Evolutionary conservation across 768 basidiomycete genomes (phyloP), one percentile per base, ranked within the genome.

Genomic region (Panaeolus cyanescens): DNA sequence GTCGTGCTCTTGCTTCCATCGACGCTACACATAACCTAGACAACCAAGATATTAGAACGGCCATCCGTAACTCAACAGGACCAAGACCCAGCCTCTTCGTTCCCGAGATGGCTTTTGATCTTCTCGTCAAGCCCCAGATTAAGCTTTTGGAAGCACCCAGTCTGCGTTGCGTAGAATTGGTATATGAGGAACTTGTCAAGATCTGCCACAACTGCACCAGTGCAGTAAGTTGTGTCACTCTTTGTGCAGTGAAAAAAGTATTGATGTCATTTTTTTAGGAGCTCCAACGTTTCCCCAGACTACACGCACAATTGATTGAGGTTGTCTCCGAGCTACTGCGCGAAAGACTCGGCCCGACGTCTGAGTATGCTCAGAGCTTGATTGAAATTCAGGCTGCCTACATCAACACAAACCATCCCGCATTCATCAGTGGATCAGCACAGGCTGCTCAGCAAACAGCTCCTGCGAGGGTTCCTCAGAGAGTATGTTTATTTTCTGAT

Each of bases 181-280:
- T 99, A 7, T 99, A 99, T 72, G 97, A 99, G 74, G 97, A 99
- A 75, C 79, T 99, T 58, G 98, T 99, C 65, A 99, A 99, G 81
- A 96, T 99, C 50, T 99, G 97, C 75, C 97, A 99, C 72, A 99
- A 96, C 70, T 98, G 96, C 76, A 97, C 96, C 3, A 92, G 92
- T 72, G 73, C 84, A 55, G 95, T 96, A 70, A 71, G 86, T 76
- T 25, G n/a, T 34, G 17, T 22, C 32, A 13, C 36, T 54, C n/a
- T 53, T 33, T 1, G 25, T n/a, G 6, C 42, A 50, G 32, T 10
- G 32, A 32, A 19, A 30, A 39, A n/a, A 45, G 25, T 6, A 34
- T 45, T 4, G 56, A n/a, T 56, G 32, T 59, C 33, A 34, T 19
- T 62, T 17, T 37, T 60, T 3, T 70, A 97, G 94, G 97, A 99